Evolutionary conservation across 768 basidiomycete species (phyloP).

Genomic region (Suillus fuscotomentosus): DNA sequence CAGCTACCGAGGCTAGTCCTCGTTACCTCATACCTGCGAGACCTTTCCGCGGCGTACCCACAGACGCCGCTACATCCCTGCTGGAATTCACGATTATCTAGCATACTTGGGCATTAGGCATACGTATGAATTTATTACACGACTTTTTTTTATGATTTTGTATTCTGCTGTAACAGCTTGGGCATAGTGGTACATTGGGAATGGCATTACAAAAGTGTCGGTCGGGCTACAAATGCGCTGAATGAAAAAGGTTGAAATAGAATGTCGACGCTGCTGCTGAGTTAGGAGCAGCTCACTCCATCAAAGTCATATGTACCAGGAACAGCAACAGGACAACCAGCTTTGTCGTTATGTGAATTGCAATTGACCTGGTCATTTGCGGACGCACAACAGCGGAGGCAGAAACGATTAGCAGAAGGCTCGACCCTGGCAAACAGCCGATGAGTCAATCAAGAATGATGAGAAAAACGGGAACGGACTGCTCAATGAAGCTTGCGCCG

Average conservation of each 20-base stretch:
- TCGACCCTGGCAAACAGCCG: conserved; percentile 36
- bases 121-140: conserved; percentile 2
- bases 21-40: background rate
- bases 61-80: background rate
- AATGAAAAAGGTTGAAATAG: background rate
- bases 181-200: background rate
- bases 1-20: background rate
- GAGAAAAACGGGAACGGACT: conserved; percentile 29
- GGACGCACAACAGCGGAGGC: conserved; percentile 44
- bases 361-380: conserved; percentile 46
- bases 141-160: conserved; percentile 2
- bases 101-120: background rate
- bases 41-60: background rate
- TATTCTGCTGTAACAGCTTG: background rate
- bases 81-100: background rate
- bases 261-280: background rate
- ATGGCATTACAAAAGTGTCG: background rate
- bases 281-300: conserved; percentile 33
- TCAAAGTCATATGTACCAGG: conserved; percentile 49
- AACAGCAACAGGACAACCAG: conserved; percentile 41
- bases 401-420: conserved; percentile 45
- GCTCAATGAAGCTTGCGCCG: conserved; percentile 51
- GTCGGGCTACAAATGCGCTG: background rate
- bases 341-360: conserved; percentile 49
- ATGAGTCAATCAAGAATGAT: background rate